These are phyloP conservation scores for Calvatia gigantea DNA, from an alignment of 768 basidiomycete species.

Conservation along the genomic window DNA sequence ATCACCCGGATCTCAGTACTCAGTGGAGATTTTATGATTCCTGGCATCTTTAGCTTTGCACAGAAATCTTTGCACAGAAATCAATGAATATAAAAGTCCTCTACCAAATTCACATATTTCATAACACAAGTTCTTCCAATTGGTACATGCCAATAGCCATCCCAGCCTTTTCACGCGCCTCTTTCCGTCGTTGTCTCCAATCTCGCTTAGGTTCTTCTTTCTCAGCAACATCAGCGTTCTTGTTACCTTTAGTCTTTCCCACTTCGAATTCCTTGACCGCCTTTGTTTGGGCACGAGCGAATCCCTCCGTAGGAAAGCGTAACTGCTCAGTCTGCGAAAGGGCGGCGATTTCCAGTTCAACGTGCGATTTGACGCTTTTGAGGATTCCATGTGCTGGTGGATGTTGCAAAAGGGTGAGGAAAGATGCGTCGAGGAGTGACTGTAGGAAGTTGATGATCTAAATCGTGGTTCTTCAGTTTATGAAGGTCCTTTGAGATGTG, in stretches of 20 bases:
- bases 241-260: slow-evolving; percentile 27
- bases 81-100: not conserved
- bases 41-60: not conserved
- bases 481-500: not conserved
- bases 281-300: slow-evolving; percentile 51
- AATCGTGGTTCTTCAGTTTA: not conserved
- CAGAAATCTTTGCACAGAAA: not conserved
- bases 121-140: slow-evolving; percentile 67
- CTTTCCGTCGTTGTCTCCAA: slow-evolving; percentile 52
- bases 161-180: slow-evolving; percentile 47
- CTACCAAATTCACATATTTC: slow-evolving; percentile 10
- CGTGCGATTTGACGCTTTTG: slow-evolving; percentile 40
- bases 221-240: slow-evolving; percentile 27
- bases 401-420: slow-evolving; percentile 64
- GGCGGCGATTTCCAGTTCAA: slow-evolving; percentile 53
- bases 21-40: not conserved
- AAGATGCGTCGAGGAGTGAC: slow-evolving; percentile 67
- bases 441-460: slow-evolving; percentile 63
- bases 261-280: slow-evolving; percentile 37
- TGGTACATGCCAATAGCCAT: slow-evolving; percentile 64
- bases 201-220: slow-evolving; percentile 34
- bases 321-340: slow-evolving; percentile 51
- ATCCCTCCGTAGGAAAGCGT: slow-evolving; percentile 60
- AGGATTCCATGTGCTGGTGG: slow-evolving; percentile 55
- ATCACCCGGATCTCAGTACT: not conserved